These are phyloP conservation scores for Stropharia rugosoannulata DNA, from an alignment of 768 basidiomycete genomes.

Conservation along the genomic window DNA sequence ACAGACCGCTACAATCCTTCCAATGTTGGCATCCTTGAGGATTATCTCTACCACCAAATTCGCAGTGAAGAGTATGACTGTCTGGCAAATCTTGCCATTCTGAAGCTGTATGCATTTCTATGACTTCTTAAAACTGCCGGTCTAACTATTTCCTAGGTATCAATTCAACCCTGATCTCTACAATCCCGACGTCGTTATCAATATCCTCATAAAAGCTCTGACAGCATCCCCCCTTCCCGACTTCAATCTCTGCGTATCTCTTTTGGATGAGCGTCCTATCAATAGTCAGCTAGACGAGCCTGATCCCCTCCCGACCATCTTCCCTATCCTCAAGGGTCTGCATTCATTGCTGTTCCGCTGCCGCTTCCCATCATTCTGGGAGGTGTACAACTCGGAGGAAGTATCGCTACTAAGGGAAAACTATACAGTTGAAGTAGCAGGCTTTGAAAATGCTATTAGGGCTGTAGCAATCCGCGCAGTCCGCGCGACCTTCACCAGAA, in stretches of 20 bases:
- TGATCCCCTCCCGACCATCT: conserved; percentile 72
- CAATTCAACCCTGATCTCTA: conserved; percentile 95
- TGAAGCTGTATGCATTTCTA: conserved; percentile 70
- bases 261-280: conserved; percentile 75
- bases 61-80: conserved; percentile 91
- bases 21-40: conserved; percentile 91
- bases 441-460: conserved; percentile 83
- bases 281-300: conserved; percentile 68
- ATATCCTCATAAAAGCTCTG: conserved; percentile 92
- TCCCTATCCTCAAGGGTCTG: conserved; percentile 67
- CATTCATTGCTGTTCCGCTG: conserved; percentile 77
- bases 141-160: conserved; percentile 52
- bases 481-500: conserved; percentile 74
- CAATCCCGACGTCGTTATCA: conserved; percentile 90
- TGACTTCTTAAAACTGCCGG: neutral
- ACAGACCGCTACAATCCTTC: conserved; percentile 96
- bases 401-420: conserved; percentile 78
- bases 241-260: conserved; percentile 90
- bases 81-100: conserved; percentile 90
- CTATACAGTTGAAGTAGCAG: conserved; percentile 80
- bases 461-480: conserved; percentile 78
- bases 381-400: conserved; percentile 65
- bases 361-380: conserved; percentile 88
- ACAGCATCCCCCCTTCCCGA: conserved; percentile 86
- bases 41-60: conserved; percentile 95